Evolutionary conservation across 495 filamentous ascomycete genomes (phyloP), one percentile per base, ranked within the genome.

Genomic region (Podospora fimiseda): DNA sequence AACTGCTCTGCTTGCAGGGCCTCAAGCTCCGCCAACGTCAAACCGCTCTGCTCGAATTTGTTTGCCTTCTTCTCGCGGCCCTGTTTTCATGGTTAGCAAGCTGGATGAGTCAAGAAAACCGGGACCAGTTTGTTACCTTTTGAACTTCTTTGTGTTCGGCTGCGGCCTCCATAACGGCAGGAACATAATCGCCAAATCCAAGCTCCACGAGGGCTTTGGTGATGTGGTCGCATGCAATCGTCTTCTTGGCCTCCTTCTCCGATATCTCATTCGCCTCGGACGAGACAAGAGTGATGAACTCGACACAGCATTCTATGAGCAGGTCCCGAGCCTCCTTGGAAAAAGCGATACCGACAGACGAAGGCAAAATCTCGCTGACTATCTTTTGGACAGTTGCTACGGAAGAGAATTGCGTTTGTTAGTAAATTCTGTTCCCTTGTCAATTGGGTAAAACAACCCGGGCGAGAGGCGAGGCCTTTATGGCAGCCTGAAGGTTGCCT

Each of bases 261-360:
- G 90, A 89, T 56, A 98, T 98, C 59, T 98, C 93, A 66, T 98
- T 98, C 8, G 93, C 94, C 73, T 98, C 90, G 33, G 88, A 93
- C 20, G 91, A 96, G 50, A 98, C 88, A 50, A 98, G 79, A 9
- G 94, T 96, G 68, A 98, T 96, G 74, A 97, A 98, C 65, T 98
- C 93, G 56, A 97, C 93, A 66, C 94, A 98, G 76, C 92, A 97
- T 70, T 97, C 93, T 71, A 97, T 97, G 40, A 98, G 80, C 3
- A 96, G 76, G 61, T 98, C 93, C 46, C 94, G 83, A 2, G 93
- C 89, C 60, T 98, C 93, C 71, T 92, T 94, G 20, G 89, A 87
- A 65, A 96, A 97, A n/a, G 74, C 72, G 20, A 78, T 60, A 9
- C 73, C 73, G 2, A 79, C 81, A 24, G 83, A 81, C 1, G 83